A percentile compares a stretch with the other conserved stretches of the same genome.
These are phyloP conservation scores for Macrolepiota albuminosa DNA, from an alignment of 768 basidiomycete genomes.

Conservation along the genomic window DNA sequence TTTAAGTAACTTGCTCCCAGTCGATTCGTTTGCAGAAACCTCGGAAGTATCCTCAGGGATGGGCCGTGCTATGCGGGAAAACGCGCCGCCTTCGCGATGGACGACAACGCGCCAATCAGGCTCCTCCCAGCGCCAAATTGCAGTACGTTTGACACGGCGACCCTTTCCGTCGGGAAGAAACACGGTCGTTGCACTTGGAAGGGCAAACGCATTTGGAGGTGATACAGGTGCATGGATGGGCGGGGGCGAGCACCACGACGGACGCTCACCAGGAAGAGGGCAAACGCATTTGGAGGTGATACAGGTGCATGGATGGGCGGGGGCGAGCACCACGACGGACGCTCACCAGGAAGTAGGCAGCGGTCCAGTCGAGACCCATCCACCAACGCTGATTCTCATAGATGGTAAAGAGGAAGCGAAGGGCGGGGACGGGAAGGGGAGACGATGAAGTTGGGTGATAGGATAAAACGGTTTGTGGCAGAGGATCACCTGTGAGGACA, in stretches of 20 bases:
- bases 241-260: constrained; percentile 71
- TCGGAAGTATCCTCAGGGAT: constrained; percentile 50
- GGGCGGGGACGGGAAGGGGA: constrained; percentile 32
- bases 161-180: constrained; percentile 47
- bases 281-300: constrained; percentile 65
- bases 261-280: too few species aligned
- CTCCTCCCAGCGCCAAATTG: constrained; percentile 88
- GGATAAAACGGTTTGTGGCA: constrained; percentile 36
- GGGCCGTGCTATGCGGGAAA: constrained; percentile 55
- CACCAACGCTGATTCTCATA: constrained; percentile 97
- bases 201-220: constrained; percentile 63
- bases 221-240: constrained; percentile 50
- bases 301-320: constrained; percentile 46
- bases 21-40: constrained; percentile 12
- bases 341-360: constrained; percentile 86
- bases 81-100: constrained; percentile 45
- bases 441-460: constrained; percentile 27
- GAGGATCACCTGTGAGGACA: constrained; percentile 48
- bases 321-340: constrained; percentile 79
- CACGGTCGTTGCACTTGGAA: constrained; percentile 59
- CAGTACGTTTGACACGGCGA: constrained; percentile 60
- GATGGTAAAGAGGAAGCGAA: constrained; percentile 84
- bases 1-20: constrained; percentile 41
- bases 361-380: constrained; percentile 96
- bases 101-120: constrained; percentile 83